Percentiles rank a stretch among this genome's conserved stretches.
Conservation (phyloP, 1,284 basidiomycete species). For the Melampsora americana region DNA sequence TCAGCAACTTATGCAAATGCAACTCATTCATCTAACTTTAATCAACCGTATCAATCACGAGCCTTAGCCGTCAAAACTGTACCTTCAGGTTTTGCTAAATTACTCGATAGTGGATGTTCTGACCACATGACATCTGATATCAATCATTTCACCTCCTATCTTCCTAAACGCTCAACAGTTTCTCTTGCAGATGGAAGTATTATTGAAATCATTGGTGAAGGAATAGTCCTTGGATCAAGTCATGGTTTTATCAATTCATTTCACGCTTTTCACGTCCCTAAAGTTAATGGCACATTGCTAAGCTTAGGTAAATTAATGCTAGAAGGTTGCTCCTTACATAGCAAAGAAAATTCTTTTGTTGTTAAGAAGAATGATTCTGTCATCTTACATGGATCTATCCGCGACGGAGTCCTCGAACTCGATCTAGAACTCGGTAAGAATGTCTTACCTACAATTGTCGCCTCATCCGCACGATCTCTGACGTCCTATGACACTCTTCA, state of each 20-base stretch:
- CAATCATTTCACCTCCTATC: not conserved
- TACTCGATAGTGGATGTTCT: constrained; percentile 11
- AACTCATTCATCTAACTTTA: no score
- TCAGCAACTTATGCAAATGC: no score
- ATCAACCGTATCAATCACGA: not conserved
- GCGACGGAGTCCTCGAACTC: not conserved
- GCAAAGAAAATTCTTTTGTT: not conserved
- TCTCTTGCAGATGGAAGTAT: not conserved
- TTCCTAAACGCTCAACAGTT: not conserved
- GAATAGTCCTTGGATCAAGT: not conserved
- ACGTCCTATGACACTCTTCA: not conserved
- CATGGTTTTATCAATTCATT: not conserved
- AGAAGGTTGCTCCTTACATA: no score
- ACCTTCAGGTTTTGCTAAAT: not conserved
- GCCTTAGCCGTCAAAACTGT: not conserved
- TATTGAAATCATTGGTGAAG: constrained; percentile 1
- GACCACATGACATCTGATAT: constrained; percentile 7
- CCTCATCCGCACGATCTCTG: not conserved
- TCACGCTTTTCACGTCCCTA: constrained; percentile 12
- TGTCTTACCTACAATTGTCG: not conserved
- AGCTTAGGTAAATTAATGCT: not conserved
- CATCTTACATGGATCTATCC: not conserved
- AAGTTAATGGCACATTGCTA: not conserved
- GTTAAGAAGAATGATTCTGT: not conserved
- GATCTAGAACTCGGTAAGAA: not conserved